Evolutionary conservation across 441 rosid genomes (phyloP), one percentile per base, ranked within the genome.

Genomic region (Jatropha podagrica): DNA sequence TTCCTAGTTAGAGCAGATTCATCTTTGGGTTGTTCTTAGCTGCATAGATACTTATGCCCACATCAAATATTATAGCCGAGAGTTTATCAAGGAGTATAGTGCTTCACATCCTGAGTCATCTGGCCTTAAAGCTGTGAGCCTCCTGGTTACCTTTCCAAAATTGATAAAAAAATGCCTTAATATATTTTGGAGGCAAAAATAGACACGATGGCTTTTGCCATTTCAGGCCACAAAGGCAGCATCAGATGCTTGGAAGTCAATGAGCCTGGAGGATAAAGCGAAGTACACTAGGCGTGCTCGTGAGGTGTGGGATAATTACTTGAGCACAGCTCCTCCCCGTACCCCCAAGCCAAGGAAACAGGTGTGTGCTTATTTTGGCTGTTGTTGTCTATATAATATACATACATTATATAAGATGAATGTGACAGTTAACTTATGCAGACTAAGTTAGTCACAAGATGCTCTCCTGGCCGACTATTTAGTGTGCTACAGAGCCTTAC

Each of bases 221-320:
- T 79, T 58, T 64, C 73, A 85, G 88, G 88, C 88, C 54, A 85
- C 88, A 65, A 85, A 80, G 71, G 88, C 86, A 44, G 88, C 88
- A 48, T 85, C 86, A 2, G 74, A 83, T 76, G 85, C 85, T 62
- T 85, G 88, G 88, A 83, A 85, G 77, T 83, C 80, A 49, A 85
- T 85, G 88, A 83, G 75, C 49, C n/a, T 51, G 65, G 88, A 81
- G 75, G 88, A 85, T 74, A 85, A 85, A 81, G 82, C 77, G 73
- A 83, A 76, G 78, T 85, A 85, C 48, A 85, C 88, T 66, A 79
- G 52, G 76, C 83, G 42, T 46, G 81, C 88, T 68, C 82, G 88
- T 78, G 86, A 85, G 73, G 82, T 85, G 61, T 85, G 88, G 88
- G 86, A 85, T 81, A 48, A 69, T 81, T 85, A 85, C 81, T 83